phyloP scores from a whole-genome alignment of 176 grass and related monocot genomes.

The Elaeis guineensis region DNA sequence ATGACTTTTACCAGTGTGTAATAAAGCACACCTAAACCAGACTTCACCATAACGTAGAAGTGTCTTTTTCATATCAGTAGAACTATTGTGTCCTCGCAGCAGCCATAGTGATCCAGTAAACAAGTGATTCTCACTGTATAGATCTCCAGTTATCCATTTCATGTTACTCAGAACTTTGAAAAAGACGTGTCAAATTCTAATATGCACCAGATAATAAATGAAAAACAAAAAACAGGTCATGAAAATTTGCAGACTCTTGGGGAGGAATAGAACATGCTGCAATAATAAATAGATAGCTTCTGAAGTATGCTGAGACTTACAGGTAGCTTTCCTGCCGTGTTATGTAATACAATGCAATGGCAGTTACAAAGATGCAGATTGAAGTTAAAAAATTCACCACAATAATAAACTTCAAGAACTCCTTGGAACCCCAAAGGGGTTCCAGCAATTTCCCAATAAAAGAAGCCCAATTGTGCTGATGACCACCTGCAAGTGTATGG shows the following conservation, averaged over 20 bases:
- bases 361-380: conserved; percentile 65
- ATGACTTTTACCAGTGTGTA: too few species aligned
- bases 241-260: background rate
- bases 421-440: conserved; percentile 84
- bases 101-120: too few species aligned
- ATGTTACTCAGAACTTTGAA: too few species aligned
- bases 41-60: too few species aligned
- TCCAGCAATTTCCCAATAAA: conserved; percentile 82
- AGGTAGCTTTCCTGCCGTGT: conserved; percentile 78
- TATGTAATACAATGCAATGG: conserved; percentile 74
- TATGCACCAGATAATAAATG: too few species aligned
- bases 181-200: too few species aligned
- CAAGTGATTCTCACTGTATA: too few species aligned
- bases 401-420: conserved; percentile 93
- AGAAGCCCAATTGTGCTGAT: conserved; percentile 80
- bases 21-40: too few species aligned
- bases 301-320: conserved; percentile 38
- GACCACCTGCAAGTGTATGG: conserved; percentile 40
- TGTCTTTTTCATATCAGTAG: too few species aligned
- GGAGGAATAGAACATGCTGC: background rate
- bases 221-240: too few species aligned
- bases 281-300: background rate
- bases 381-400: conserved; percentile 83
- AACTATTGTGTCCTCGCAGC: too few species aligned
- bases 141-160: too few species aligned